Evolutionary conservation across 768 basidiomycete species (phyloP), one percentile per base, ranked within the genome.

Genomic region (Porphyrellus cyaneotinctus): DNA sequence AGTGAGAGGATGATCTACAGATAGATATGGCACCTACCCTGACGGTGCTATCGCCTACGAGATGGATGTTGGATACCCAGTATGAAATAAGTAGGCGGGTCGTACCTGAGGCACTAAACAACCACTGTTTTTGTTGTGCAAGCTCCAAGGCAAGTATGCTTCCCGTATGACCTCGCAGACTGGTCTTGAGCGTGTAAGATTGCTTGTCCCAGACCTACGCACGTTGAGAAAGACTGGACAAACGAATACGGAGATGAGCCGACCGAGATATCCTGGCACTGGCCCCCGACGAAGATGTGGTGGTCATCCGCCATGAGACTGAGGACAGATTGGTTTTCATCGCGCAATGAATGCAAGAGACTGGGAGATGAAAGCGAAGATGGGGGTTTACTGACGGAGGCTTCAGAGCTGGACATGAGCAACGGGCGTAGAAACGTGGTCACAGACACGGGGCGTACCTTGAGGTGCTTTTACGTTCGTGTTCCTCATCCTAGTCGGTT

Each of bases 91-190:
- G 35, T 44, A 42, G 2, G 32, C 1, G 31, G 49, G 12, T 61
- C 78, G 53, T 66, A 89, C 92, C 88, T 42, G 91, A 93, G 6
- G 91, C 86, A 58, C 93, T 95, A 63, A 97, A 89, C 24, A 97
- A 65, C 93, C 93, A 95, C 42, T 79, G 74, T 62, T 83, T 85
- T 49, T 88, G 85, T 49, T 79, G 70, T 8, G 85, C 87, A 56
- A 88, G 80, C 60, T 88, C 85, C 43, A 97, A 73, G 10, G 85
- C 85, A 20, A 97, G 76, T 2, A 97, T 84, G 56, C 88, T 90
- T 8, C 88, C 91, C 0, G 85, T 85, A 65, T 95, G 94, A 3
- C 93, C 94, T 17, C 78, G 73, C 12, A 95, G 76, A 14, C 81
- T 83, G 28, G 79, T 76, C 63, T 83, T 82, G 28, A 90, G 74